A percentile compares a stretch with the other conserved stretches of the same genome.
Conservation (phyloP, 805 yeast species). For the Lachancea kluyveri region DNA sequence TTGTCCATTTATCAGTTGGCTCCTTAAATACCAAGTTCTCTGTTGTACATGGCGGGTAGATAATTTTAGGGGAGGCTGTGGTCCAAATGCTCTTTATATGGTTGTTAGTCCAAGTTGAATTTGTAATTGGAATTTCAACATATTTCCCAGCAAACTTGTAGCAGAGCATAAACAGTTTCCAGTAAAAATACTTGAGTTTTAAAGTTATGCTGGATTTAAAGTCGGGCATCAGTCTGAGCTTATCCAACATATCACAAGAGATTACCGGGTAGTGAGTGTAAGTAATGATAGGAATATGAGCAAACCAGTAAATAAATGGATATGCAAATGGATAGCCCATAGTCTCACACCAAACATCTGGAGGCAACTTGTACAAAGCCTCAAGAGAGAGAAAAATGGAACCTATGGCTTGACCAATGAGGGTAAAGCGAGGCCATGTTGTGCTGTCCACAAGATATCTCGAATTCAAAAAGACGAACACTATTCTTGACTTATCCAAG, state of each 20-base stretch:
- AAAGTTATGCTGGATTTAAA: constrained; percentile 15
- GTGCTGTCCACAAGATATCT: constrained; percentile 60
- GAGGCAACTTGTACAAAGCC: constrained; percentile 61
- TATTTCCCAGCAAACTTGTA: constrained; percentile 65
- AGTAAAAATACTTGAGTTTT: constrained; percentile 51
- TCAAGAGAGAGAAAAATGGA: constrained; percentile 61
- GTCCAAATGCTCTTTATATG: constrained; percentile 69
- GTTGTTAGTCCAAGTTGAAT: constrained; percentile 87
- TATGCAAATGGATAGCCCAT: constrained; percentile 90
- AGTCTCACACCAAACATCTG: constrained; percentile 92
- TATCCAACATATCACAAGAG: constrained; percentile 78
- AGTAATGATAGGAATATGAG: constrained; percentile 70
- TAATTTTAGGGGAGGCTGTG: constrained; percentile 37
- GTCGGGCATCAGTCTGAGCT: constrained; percentile 35
- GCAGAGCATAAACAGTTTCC: constrained; percentile 58
- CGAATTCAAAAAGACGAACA: constrained; percentile 52
- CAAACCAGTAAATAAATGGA: constrained; percentile 49
- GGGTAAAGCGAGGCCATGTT: constrained; percentile 74
- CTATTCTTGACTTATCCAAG: constrained; percentile 46
- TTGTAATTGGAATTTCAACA: constrained; percentile 62
- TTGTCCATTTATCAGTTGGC: constrained; percentile 17
- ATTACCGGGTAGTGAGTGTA: constrained; percentile 95
- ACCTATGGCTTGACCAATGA: constrained; percentile 85
- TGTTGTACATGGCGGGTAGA: constrained; percentile 90
- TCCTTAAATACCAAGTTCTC: constrained; percentile 38